Percentiles rank a stretch among this genome's conserved stretches.
Evolutionary conservation across 1,139 yeast genomes (phyloP).

Genomic region (Suhomyces wounanorum): DNA sequence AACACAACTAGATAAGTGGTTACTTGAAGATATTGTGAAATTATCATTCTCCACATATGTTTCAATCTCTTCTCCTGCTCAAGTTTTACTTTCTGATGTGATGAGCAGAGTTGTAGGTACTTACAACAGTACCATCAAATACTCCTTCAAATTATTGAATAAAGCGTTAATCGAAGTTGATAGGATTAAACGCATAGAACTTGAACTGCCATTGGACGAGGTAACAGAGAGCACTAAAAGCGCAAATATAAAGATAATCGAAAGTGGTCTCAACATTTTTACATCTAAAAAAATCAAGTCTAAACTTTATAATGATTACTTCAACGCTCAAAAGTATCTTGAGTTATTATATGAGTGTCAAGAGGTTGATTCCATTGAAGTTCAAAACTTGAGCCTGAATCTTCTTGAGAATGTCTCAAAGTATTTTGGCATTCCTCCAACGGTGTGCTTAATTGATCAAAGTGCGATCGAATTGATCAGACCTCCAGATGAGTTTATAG

Average conservation of each 20-base stretch:
- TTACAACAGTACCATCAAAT: conserved; percentile 52
- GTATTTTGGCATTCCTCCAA: conserved; percentile 58
- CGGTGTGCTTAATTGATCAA: conserved; percentile 56
- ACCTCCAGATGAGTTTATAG: conserved; percentile 64
- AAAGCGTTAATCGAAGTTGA: conserved; percentile 48
- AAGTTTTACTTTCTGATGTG: conserved; percentile 65
- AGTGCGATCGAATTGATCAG: conserved; percentile 51
- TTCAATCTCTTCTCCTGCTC: conserved; percentile 71
- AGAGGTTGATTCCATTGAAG: conserved; percentile 57
- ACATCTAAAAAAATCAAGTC: conserved; percentile 53
- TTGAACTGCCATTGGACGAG: background rate
- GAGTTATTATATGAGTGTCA: conserved; percentile 58
- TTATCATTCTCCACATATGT: conserved; percentile 73
- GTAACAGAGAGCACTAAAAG: background rate
- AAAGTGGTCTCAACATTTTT: conserved; percentile 66
- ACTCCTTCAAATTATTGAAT: conserved; percentile 51
- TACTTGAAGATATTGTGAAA: conserved; percentile 70
- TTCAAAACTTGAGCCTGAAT: conserved; percentile 52
- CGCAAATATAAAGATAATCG: conserved; percentile 48
- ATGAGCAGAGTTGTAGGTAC: conserved; percentile 77
- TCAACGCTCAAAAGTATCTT: conserved; percentile 49
- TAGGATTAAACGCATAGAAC: background rate
- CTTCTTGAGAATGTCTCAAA: conserved; percentile 50
- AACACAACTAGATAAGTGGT: conserved; percentile 61
- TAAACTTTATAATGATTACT: conserved; percentile 59